Evolutionary conservation across 305 asterid genomes (phyloP).

Genomic region (Caryopteris hybrid): DNA sequence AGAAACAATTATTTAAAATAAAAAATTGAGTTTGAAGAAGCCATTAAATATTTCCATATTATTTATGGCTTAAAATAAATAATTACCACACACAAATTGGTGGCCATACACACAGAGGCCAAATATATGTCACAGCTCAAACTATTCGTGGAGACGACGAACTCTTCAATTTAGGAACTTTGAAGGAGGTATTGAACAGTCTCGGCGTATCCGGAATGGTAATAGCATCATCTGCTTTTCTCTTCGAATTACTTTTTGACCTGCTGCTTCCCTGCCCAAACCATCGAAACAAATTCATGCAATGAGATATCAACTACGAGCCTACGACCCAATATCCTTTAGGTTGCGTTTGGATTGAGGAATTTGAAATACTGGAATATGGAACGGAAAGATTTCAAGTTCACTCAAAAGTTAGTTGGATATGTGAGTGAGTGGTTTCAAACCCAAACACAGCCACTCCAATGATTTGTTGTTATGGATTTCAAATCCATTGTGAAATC

Average conservation of each 20-base stretch:
- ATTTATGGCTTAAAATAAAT: no score
- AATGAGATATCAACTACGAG: neutral
- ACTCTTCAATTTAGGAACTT: slow-evolving; percentile 67
- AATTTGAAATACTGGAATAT: neutral
- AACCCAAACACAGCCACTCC: no score
- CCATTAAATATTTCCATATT: no score
- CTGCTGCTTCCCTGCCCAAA: slow-evolving; percentile 36
- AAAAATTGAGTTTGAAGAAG: no score
- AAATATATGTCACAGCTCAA: slow-evolving; percentile 1
- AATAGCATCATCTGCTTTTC: slow-evolving; percentile 37
- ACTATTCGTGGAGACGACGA: slow-evolving; percentile 28
- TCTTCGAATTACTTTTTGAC: slow-evolving; percentile 43
- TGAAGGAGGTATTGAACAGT: slow-evolving; percentile 66
- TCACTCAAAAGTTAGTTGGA: no score
- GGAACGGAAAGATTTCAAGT: neutral
- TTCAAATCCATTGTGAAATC: no score
- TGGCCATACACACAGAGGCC: no score
- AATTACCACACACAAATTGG: no score
- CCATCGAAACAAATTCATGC: neutral
- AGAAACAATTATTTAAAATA: no score
- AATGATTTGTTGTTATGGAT: no score
- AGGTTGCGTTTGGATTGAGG: neutral
- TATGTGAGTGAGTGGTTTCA: no score
- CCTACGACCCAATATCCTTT: neutral
- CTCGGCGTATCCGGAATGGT: slow-evolving; percentile 43